Percentiles rank a stretch among this genome's conserved stretches.
Conservation (phyloP, 169 alveolate species). For the Theileria equi region DNA sequence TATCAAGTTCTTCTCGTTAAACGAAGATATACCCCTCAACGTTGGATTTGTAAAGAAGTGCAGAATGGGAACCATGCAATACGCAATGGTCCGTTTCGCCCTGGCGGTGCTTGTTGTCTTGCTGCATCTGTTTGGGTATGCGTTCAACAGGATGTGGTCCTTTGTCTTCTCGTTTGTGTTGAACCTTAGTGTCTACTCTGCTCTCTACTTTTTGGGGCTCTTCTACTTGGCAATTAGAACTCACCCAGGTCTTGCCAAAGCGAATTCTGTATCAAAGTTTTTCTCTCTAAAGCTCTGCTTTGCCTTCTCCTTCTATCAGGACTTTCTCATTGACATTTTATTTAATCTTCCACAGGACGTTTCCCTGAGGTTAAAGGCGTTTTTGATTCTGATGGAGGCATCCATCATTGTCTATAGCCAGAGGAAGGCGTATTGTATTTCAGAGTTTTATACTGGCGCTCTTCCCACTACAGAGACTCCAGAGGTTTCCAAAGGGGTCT, state of each 20-base stretch:
- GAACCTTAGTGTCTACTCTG: slow-evolving; percentile 50
- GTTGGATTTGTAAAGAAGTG: slow-evolving; percentile 64
- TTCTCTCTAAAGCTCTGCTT: slow-evolving; percentile 53
- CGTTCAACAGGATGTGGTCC: neutral
- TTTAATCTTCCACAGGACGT: neutral
- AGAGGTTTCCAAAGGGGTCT: neutral
- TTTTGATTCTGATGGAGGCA: slow-evolving; percentile 51
- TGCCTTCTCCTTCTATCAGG: slow-evolving; percentile 59
- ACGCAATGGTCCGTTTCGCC: slow-evolving; percentile 50
- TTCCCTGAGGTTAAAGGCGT: slow-evolving; percentile 22
- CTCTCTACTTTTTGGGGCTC: slow-evolving; percentile 58
- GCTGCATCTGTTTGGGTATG: slow-evolving; percentile 27
- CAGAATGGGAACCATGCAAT: slow-evolving; percentile 60
- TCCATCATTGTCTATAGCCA: slow-evolving; percentile 37
- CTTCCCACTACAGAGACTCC: neutral
- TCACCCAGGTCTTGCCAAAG: slow-evolving; percentile 59
- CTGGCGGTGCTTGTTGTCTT: slow-evolving; percentile 35
- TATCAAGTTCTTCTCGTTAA: slow-evolving; percentile 24
- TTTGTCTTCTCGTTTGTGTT: slow-evolving; percentile 19
- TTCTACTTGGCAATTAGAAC: slow-evolving; percentile 53
- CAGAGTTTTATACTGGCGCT: slow-evolving; percentile 30
- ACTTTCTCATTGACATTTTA: slow-evolving; percentile 35
- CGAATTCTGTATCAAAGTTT: slow-evolving; percentile 54
- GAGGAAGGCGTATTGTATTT: slow-evolving; percentile 37
- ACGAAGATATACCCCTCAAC: slow-evolving; percentile 65